A percentile compares a stretch with the other conserved stretches of the same genome.
Conservation (phyloP, 2,329 filamentous ascomycete species). For the Botrytis deweyae region DNA sequence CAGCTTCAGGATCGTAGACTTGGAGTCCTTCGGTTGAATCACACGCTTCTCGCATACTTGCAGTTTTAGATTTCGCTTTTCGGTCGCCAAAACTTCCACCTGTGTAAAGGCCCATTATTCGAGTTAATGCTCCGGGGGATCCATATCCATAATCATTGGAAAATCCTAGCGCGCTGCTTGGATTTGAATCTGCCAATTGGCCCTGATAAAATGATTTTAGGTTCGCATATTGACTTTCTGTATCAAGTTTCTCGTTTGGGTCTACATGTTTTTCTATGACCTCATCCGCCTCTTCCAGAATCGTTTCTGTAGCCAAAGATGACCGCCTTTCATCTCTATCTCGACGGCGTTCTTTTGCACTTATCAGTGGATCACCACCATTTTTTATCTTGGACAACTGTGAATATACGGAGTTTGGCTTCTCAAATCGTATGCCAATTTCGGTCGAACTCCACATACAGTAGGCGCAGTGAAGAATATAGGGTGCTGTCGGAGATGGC, state of each 20-base stretch:
- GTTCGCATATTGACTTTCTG: conserved; percentile 70
- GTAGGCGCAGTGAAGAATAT: conserved; percentile 81
- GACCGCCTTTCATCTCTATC: conserved; percentile 33
- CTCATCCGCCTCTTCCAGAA: conserved; percentile 35
- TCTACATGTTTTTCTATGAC: conserved; percentile 41
- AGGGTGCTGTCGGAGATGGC: conserved; percentile 52
- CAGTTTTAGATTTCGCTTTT: conserved; percentile 64
- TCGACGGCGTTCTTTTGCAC: conserved; percentile 44
- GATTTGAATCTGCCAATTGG: conserved; percentile 65
- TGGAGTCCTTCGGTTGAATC: conserved; percentile 70
- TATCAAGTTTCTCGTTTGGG: conserved; percentile 48
- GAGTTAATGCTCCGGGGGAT: conserved; percentile 77
- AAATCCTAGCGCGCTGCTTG: conserved; percentile 56
- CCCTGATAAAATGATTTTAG: conserved; percentile 78
- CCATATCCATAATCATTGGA: conserved; percentile 55
- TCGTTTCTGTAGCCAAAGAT: conserved; percentile 28
- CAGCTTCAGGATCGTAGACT: conserved; percentile 47
- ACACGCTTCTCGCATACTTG: conserved; percentile 78
- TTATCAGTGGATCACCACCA: conserved; percentile 53
- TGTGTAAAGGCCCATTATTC: conserved; percentile 91
- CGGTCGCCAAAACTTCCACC: conserved; percentile 60
- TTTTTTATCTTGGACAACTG: conserved; percentile 74
- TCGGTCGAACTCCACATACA: conserved; percentile 92
- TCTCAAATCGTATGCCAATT: conserved; percentile 86
- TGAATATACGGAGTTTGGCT: conserved; percentile 78